Conservation (phyloP, 202 grass and related monocot genomes). For the Panicum virgatum region DNA sequence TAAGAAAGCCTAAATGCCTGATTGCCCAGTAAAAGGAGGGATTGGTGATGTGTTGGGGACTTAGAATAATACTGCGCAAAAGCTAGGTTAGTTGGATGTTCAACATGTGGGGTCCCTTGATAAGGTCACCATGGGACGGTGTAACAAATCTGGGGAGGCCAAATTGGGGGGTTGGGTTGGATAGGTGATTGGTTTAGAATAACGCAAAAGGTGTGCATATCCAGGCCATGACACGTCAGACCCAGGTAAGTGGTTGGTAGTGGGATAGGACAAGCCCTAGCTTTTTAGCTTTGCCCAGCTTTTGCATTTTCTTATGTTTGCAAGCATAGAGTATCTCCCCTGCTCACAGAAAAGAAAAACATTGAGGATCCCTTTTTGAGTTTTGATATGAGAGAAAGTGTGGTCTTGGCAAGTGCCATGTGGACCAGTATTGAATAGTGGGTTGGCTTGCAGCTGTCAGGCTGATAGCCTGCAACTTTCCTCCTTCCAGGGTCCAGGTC, state of each 20-base stretch:
- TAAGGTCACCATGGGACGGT: constrained; percentile 40
- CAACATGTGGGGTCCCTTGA: constrained; percentile 35
- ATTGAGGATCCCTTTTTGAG: constrained; percentile 48
- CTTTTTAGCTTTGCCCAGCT: constrained; percentile 60
- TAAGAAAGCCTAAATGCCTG: constrained; percentile 48
- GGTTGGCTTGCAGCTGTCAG: constrained; percentile 61
- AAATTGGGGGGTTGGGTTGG: constrained; percentile 28
- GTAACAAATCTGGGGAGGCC: constrained; percentile 51
- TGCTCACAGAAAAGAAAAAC: constrained; percentile 21
- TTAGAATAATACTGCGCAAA: constrained; percentile 43
- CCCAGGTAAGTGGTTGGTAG: constrained; percentile 62
- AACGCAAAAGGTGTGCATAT: constrained; percentile 51
- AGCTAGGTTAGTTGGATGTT: constrained; percentile 43
- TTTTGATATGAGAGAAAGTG: constrained; percentile 53
- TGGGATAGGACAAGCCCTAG: constrained; percentile 73
- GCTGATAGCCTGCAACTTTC: constrained; percentile 39
- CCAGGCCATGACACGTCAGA: constrained; percentile 63
- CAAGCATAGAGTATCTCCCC: constrained; percentile 43
- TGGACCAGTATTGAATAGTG: constrained; percentile 56
- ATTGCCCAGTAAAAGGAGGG: constrained; percentile 47
- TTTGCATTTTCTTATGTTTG: constrained; percentile 52
- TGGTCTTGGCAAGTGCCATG: constrained; percentile 55
- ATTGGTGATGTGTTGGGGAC: constrained; percentile 37
- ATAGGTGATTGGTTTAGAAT: constrained; percentile 50
- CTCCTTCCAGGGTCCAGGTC: constrained; percentile 31